Base-by-base conservation (phyloP, 192 early-diverging fungal genomes). In the Coemansia sp. region DNA sequence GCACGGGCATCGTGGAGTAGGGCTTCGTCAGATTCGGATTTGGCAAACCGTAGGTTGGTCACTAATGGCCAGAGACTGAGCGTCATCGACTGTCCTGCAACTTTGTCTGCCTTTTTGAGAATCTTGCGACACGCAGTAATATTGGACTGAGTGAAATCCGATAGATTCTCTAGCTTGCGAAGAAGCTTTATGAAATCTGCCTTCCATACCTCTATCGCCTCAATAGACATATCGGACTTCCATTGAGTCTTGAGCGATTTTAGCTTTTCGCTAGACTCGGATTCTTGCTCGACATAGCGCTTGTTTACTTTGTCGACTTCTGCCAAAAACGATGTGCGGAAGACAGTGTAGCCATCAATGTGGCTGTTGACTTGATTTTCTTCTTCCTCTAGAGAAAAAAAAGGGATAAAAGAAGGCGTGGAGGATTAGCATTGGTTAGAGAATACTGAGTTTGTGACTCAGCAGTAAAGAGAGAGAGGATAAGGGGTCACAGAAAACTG, bases 101-200 rank as follows among this genome's bases (percentile, higher is more conserved):
- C 71, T 67, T 86, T 88, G 75, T 86, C 87, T 62, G 87, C 87
- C 75, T 90, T 89, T 68, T 91, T 88, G 38, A 90, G 74, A 34
- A 91, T 89, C 70, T 90, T 89, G 72, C 88, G 85, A 69, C 89
- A 90, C 10, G 82, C 89, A 27, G 86, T 87, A 41, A 90, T 76
- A 65, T 89, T 90, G 20, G 85, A 80, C 68, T 88, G 75, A 6
- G 84, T 77, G 68, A 87, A 91, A 63, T 91, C 90, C 3, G 63
- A 51, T 34, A 80, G 57, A 43, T 62, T 72, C 54, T 70, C 80
- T 5, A 76, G 73, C 71, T 76, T 57, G 29, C 70, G 54, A 11
- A 73, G 42, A 16, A 81, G 61, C 51, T 59, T 54, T 38, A 42
- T 33, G 22, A 81, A 67, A 3, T 72, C 66, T 1, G 75, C 44